These are phyloP conservation scores for Diaporthe eres DNA, from an alignment of 2,329 filamentous ascomycete genomes.

Conservation along the genomic window DNA sequence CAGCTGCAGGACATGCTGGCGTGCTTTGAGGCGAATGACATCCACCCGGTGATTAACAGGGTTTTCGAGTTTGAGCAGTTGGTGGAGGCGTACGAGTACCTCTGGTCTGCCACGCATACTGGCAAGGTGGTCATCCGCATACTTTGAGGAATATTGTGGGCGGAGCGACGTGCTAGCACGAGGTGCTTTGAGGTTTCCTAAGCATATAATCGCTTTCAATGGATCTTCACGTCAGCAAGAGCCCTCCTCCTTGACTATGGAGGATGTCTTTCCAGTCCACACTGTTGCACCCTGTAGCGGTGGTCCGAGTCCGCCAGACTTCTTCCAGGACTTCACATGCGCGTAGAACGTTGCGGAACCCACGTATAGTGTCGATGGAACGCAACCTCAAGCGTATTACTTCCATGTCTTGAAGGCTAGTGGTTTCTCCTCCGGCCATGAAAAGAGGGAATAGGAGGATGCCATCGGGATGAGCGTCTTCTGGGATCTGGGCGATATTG, in stretches of 20 bases:
- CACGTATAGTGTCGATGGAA: not conserved
- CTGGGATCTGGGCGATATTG: not conserved
- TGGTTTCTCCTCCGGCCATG: not conserved
- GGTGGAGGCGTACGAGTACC: slow-evolving; percentile 1
- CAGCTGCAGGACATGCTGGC: slow-evolving; percentile 50
- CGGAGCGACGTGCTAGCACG: not conserved
- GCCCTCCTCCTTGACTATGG: not conserved
- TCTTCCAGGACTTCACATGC: not conserved
- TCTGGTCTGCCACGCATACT: not conserved
- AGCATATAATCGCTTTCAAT: not conserved
- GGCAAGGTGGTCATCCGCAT: not conserved
- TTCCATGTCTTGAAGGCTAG: not conserved
- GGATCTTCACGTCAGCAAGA: not conserved
- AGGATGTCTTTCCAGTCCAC: not conserved
- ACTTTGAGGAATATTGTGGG: not conserved
- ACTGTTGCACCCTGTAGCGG: not conserved
- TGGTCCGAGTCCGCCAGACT: not conserved
- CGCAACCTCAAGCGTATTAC: not conserved
- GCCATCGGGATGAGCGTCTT: slow-evolving; percentile 1
- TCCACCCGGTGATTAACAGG: not conserved
- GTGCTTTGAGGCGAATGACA: not conserved
- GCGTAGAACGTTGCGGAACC: not conserved
- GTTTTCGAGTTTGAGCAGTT: not conserved
- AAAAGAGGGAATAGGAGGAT: not conserved
- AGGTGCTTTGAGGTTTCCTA: not conserved